A percentile compares a stretch with the other conserved stretches of the same genome.
Conservation (phyloP, 208 protist genomes). For the Trypanosoma cruzi region DNA sequence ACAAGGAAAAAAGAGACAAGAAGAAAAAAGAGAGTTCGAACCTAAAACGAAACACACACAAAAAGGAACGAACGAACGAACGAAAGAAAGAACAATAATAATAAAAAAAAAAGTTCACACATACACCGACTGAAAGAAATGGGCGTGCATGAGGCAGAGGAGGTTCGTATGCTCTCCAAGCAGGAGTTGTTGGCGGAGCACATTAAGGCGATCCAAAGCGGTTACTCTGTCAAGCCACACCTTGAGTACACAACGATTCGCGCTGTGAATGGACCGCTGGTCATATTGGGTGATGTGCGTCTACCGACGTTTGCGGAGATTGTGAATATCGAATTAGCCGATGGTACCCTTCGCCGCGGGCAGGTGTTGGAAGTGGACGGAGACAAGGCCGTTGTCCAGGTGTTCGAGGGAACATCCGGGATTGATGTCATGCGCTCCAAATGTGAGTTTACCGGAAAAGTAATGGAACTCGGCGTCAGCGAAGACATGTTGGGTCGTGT, state of each 20-base stretch:
- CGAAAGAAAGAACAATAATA: slow-evolving; percentile 10
- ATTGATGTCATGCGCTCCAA: slow-evolving; percentile 97
- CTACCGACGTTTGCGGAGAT: slow-evolving; percentile 99
- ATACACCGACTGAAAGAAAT: slow-evolving; percentile 11
- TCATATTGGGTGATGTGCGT: slow-evolving; percentile 99
- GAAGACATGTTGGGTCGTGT: slow-evolving; percentile 99
- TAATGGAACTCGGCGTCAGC: slow-evolving; percentile 98
- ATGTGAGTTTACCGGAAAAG: slow-evolving; percentile 99
- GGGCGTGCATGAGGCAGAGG: slow-evolving; percentile 33
- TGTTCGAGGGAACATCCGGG: slow-evolving; percentile 99
- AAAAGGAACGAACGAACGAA: slow-evolving; percentile 14
- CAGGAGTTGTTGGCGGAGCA: slow-evolving; percentile 81
- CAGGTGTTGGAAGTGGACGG: slow-evolving; percentile 99
- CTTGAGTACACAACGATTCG: slow-evolving; percentile 99
- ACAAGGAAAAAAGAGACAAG: slow-evolving; percentile 17
- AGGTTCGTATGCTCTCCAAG: slow-evolving; percentile 79
- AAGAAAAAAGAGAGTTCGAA: not conserved
- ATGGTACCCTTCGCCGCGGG: slow-evolving; percentile 95
- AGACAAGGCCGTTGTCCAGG: slow-evolving; percentile 99
- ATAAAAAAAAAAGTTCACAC: slow-evolving; percentile 1
- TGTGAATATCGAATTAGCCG: slow-evolving; percentile 98
- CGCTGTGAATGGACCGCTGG: slow-evolving; percentile 99
- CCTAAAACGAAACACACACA: not conserved
- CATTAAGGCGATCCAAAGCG: slow-evolving; percentile 67
- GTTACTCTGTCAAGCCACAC: slow-evolving; percentile 86